Evolutionary conservation across 768 basidiomycete species (phyloP).

Genomic region (Stropharia rugosoannulata): DNA sequence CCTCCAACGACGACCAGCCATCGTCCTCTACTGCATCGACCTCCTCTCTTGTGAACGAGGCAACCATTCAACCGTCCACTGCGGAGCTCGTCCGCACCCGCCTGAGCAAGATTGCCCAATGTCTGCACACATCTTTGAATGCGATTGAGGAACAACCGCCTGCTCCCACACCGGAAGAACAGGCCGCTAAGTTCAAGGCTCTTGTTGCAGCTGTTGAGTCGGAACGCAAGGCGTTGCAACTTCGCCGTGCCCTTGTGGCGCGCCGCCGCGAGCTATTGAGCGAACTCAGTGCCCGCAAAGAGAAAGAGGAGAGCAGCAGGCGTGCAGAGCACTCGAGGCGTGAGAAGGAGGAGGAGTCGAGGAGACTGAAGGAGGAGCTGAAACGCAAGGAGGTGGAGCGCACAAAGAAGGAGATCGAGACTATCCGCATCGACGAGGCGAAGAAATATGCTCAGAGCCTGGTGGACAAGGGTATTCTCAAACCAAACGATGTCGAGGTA

Average conservation of each 20-base stretch:
- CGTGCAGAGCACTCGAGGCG: constrained; percentile 66
- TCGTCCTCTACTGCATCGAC: constrained; percentile 23
- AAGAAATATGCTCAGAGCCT: constrained; percentile 85
- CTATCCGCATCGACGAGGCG: constrained; percentile 77
- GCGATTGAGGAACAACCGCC: constrained; percentile 46
- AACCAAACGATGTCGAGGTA: constrained; percentile 63
- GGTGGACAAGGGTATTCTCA: constrained; percentile 75
- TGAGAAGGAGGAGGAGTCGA: constrained; percentile 71
- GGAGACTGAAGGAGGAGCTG: constrained; percentile 61
- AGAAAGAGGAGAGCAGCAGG: constrained; percentile 83
- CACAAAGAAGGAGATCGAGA: constrained; percentile 71
- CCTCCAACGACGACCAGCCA: constrained; percentile 37
- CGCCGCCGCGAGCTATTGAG: constrained; percentile 82
- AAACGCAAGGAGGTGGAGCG: constrained; percentile 66
- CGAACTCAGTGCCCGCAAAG: constrained; percentile 81
- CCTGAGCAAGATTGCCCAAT: constrained; percentile 71
- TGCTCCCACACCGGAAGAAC: constrained; percentile 48
- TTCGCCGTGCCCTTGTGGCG: constrained; percentile 80
- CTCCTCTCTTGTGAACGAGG: constrained; percentile 23
- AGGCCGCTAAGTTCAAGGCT: constrained; percentile 53
- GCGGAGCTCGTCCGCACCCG: constrained; percentile 75
- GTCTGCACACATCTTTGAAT: constrained; percentile 70
- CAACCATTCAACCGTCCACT: constrained; percentile 66
- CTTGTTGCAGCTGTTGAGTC: constrained; percentile 66
- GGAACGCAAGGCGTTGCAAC: constrained; percentile 74